Conservation (phyloP, 129 eudicot species). For the Heracleum sosnowskyi region DNA sequence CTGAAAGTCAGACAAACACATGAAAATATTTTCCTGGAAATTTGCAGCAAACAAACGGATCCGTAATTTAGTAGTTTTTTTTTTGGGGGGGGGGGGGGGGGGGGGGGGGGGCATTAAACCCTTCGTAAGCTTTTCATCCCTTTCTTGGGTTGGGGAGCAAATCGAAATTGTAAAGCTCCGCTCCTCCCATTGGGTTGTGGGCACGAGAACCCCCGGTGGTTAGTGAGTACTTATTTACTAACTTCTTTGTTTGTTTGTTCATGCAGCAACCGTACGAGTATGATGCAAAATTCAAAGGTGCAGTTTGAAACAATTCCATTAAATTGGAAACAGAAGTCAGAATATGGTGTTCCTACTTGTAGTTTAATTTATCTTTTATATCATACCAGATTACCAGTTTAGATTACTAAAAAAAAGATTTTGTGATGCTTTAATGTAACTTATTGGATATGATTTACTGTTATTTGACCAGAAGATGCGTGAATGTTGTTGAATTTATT, state of each 20-base stretch:
- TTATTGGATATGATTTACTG: not conserved
- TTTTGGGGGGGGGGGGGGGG: too few species aligned
- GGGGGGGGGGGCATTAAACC: too few species aligned
- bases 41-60: too few species aligned
- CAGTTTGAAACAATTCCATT: constrained; percentile 23
- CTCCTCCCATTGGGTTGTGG: not conserved
- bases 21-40: too few species aligned
- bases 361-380: not conserved
- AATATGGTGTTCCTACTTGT: not conserved
- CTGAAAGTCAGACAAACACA: too few species aligned
- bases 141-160: too few species aligned
- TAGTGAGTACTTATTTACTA: not conserved
- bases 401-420: not conserved
- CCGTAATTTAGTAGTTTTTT: too few species aligned
- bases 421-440: not conserved
- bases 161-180: too few species aligned
- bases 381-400: not conserved
- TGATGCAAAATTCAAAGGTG: constrained; percentile 77
- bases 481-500: not conserved
- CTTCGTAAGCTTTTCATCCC: too few species aligned
- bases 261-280: constrained; percentile 89
- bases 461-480: not conserved
- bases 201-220: not conserved
- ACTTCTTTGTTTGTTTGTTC: not conserved
- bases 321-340: not conserved